Evolutionary conservation across 1,284 basidiomycete genomes (phyloP).

Genomic region (Melampsora occidentalis): DNA sequence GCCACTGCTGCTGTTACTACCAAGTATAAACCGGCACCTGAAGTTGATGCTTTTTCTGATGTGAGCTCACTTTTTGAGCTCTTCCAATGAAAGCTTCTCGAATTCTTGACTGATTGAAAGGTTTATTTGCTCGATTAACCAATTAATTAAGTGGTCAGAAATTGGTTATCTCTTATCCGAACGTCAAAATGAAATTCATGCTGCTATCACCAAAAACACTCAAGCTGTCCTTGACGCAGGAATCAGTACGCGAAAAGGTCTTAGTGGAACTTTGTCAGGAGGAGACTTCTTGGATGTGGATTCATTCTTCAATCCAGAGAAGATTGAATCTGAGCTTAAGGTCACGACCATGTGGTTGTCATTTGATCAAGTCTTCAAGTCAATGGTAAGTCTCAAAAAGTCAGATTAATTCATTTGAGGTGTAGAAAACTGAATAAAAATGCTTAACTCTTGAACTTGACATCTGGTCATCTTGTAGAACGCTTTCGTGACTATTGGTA

Average conservation of each 20-base stretch:
- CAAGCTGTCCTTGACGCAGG: constrained; percentile 4
- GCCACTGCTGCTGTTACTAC: constrained; percentile 8
- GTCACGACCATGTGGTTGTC: constrained; percentile 16
- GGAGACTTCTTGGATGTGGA: constrained; percentile 12
- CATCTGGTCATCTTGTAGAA: constrained; percentile 5
- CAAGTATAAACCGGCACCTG: constrained; percentile 14
- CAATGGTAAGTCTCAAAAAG: constrained; percentile 15
- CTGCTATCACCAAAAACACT: constrained; percentile 19
- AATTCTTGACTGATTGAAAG: neutral
- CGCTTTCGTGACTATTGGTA: constrained; percentile 39
- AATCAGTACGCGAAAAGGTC: constrained; percentile 21
- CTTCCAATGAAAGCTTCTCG: neutral
- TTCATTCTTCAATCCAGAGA: constrained; percentile 15
- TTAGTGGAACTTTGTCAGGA: constrained; percentile 14
- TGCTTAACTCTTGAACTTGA: neutral
- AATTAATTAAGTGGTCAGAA: constrained; percentile 11
- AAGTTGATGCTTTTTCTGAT: constrained; percentile 16
- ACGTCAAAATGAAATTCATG: constrained; percentile 21
- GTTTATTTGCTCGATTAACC: no score
- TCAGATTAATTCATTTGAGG: neutral
- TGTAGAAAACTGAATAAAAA: neutral
- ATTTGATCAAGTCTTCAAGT: constrained; percentile 22
- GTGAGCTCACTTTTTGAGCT: constrained; percentile 8
- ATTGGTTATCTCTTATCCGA: constrained; percentile 18
- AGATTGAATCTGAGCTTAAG: constrained; percentile 20